These are phyloP conservation scores for Eucalyptus microcorys DNA, from an alignment of 345 rosid species.

Conservation along the genomic window DNA sequence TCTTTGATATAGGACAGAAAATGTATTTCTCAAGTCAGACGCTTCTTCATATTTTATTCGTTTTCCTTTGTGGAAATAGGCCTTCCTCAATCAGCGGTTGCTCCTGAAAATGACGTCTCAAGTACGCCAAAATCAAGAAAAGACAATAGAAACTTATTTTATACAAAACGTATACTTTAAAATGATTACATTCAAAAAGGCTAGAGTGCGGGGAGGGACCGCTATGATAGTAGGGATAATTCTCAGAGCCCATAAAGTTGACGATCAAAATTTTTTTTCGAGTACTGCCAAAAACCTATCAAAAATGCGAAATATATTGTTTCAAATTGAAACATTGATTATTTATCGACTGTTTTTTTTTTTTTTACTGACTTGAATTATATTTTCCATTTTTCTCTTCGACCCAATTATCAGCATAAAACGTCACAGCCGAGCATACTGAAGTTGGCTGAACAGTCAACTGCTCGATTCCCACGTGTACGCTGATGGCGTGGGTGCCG, in stretches of 20 bases:
- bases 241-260: background rate
- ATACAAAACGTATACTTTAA: background rate
- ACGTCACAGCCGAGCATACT: background rate
- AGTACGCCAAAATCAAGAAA: background rate
- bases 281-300: background rate
- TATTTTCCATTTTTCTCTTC: background rate
- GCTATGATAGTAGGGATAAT: background rate
- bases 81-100: background rate
- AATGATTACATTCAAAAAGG: background rate
- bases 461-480: background rate
- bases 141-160: background rate
- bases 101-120: background rate
- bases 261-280: background rate
- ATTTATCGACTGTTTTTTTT: background rate
- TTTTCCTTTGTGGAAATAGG: background rate
- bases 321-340: background rate
- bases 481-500: no score
- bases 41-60: background rate
- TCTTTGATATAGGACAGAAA: background rate
- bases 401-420: background rate
- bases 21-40: background rate
- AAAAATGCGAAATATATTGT: background rate
- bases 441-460: background rate
- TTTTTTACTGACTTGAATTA: background rate
- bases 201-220: background rate